Evolutionary conservation across 2,329 filamentous ascomycete species (phyloP), one percentile per base, ranked within the genome.

Genomic region (Septoria petroselini): DNA sequence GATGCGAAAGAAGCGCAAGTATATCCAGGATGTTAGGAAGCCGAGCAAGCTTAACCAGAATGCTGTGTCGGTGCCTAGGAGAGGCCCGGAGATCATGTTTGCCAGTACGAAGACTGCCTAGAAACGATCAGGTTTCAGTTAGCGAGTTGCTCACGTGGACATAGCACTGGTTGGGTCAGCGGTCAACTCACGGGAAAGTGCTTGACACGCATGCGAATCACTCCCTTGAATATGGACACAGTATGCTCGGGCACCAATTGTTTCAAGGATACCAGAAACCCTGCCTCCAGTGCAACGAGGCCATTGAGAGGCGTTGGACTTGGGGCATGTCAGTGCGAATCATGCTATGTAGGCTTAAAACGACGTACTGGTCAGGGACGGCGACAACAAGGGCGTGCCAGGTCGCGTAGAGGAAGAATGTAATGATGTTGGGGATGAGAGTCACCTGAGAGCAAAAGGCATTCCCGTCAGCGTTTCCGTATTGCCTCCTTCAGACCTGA

Each of bases 191-290:
- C 23, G 11, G 45, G 39, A 29, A 39, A 35, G 67, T 85, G 83
- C 67, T 85, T 84, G 47, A 98, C 90, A 60, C 91, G 87, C 69
- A 97, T 83, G 53, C 93, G 95, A 52, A 97, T 69, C 54, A 95
- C 74, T 57, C 90, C 90, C 58, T 86, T 86, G 74, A 95, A 91
- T 51, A 98, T 81, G 3, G 91, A 93, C 45, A 97, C 91, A 8
- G 93, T 98, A 70, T 98, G 93, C 55, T 95, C 91, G 17, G 93
- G 93, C 29, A 97, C 86, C 41, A 98, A 87, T 71, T 98, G 93
- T 73, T 95, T 97, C 73, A 97, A 95, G 47, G 91, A 88, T 62
- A 97, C 88, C 54, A 98, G 86, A 74, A 97, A 97, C 54, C 87
- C 85, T 39, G 93, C 90, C 70, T 96, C 91, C 50, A 96, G 77